A percentile compares a stretch with the other conserved stretches of the same genome.
phyloP scores from a whole-genome alignment of 208 protist species.

The Wallacemonas rigidus region DNA sequence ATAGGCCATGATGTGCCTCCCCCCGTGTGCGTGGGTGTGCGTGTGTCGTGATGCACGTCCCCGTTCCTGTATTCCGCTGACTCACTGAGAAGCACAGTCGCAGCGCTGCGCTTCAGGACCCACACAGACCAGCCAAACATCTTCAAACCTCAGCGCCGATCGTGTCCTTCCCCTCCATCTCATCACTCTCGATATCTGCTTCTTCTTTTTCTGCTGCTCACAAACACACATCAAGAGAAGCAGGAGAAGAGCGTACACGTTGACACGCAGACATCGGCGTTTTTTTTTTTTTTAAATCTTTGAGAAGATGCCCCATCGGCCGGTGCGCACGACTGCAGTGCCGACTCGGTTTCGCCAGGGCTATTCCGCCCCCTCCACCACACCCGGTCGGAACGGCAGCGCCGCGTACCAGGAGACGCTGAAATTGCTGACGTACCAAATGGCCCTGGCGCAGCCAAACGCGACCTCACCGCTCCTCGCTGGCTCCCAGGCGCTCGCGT shows the following conservation, averaged over 20 bases:
- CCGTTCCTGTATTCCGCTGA: no score
- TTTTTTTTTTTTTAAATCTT: conserved; percentile 8
- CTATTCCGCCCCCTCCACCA: neutral
- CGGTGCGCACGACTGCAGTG: neutral
- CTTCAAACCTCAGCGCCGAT: conserved; percentile 4
- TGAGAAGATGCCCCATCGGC: neutral
- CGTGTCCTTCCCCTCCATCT: conserved; percentile 17
- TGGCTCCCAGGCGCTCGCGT: neutral
- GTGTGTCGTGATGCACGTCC: no score
- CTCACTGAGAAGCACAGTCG: no score
- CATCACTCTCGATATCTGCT: neutral
- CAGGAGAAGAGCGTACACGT: neutral
- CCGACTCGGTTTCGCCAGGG: neutral
- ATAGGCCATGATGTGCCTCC: no score
- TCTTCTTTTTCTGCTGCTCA: conserved; percentile 10
- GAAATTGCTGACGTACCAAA: conserved; percentile 69
- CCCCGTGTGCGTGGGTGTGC: no score
- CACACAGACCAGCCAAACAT: conserved; percentile 2
- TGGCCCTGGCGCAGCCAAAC: conserved; percentile 65
- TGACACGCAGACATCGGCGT: neutral
- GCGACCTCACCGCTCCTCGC: conserved; percentile 58
- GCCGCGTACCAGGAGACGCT: conserved; percentile 29
- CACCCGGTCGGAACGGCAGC: neutral
- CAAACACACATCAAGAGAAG: conserved; percentile 1
- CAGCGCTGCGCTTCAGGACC: neutral